Evolutionary conservation across 345 rosid species (phyloP).

Genomic region (Schrenkiella parvula): DNA sequence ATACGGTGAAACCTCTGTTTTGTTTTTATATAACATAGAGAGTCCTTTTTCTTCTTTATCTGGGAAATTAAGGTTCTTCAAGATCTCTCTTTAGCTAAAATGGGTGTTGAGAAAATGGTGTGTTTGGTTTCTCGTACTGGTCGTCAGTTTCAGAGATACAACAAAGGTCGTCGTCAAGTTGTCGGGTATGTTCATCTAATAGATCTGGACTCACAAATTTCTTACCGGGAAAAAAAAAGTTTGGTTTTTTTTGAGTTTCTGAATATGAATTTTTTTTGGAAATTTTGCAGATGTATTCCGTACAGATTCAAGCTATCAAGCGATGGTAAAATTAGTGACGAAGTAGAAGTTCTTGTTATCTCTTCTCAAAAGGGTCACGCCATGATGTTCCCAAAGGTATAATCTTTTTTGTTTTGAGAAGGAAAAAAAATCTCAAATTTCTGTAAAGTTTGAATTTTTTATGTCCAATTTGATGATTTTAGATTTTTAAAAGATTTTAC

Average conservation of each 20-base stretch:
- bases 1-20: constrained; percentile 6
- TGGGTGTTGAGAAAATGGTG: constrained; percentile 38
- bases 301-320: constrained; percentile 49
- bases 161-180: constrained; percentile 83
- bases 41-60: neutral
- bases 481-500: neutral
- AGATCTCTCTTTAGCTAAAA: neutral
- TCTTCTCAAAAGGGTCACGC: constrained; percentile 79
- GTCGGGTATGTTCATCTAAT: constrained; percentile 56
- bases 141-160: constrained; percentile 72
- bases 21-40: neutral
- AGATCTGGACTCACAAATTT: neutral
- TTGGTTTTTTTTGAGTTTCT: constrained; percentile 1
- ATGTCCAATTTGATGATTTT: neutral
- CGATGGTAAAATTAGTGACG: constrained; percentile 42
- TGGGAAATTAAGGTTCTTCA: neutral
- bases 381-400: constrained; percentile 85
- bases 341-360: constrained; percentile 67
- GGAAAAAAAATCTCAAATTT: neutral
- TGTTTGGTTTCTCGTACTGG: constrained; percentile 74
- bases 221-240: neutral
- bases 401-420: neutral
- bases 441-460: neutral
- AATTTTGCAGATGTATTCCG: constrained; percentile 67
- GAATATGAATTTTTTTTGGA: neutral